Evolutionary conservation across 2,329 filamentous ascomycete genomes (phyloP), one percentile per base, ranked within the genome.

Genomic region (Sporothrix sp.): DNA sequence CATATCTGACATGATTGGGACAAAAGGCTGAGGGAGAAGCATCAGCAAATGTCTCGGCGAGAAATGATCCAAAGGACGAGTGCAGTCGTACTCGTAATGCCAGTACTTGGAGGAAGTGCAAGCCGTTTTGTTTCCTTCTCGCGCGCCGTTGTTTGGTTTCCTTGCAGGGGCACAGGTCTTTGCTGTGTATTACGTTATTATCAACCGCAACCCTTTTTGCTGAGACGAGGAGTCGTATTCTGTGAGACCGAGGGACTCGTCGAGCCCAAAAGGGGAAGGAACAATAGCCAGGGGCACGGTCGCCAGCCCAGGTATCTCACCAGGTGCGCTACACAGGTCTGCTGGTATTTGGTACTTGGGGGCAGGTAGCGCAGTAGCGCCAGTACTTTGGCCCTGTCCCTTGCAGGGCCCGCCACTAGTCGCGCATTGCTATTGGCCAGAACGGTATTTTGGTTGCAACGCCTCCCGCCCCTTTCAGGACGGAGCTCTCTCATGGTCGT

Each of bases 401-500:
- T 48, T 46, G 48, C 35, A 42, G 10, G 48, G 20, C 45, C 52
- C 54, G 50, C 38, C n/a, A 8, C 4, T 7, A n/a, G 3, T 4
- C n/a, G 8, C n/a, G 20, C 28, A n/a, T 11, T 28, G 21, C 25
- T 30, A 52, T 54, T 54, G 53, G 50, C 37, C 37, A 11, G 27
- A 36, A 27, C n/a, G 43, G 23, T 25, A 11, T 13, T 7, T 20
- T 25, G 28, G n/a, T n/a, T 42, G 38, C 42, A 52, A 52, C 50
- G 45, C 45, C 49, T 36, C 32, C 45, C 42, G 25, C 43, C 50
- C 33, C 51, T 48, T 37, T 42, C 23, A n/a, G n/a, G n/a, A n/a
- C n/a, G n/a, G n/a, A n/a, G n/a, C n/a, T n/a, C n/a, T n/a, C n/a
- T n/a, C 33, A 14, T 20, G 35, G 25, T 18, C 35, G 39, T 37